Evolutionary conservation across 352 stramenopile genomes (phyloP), one percentile per base, ranked within the genome.

Genomic region (Blastocystis sp.): DNA sequence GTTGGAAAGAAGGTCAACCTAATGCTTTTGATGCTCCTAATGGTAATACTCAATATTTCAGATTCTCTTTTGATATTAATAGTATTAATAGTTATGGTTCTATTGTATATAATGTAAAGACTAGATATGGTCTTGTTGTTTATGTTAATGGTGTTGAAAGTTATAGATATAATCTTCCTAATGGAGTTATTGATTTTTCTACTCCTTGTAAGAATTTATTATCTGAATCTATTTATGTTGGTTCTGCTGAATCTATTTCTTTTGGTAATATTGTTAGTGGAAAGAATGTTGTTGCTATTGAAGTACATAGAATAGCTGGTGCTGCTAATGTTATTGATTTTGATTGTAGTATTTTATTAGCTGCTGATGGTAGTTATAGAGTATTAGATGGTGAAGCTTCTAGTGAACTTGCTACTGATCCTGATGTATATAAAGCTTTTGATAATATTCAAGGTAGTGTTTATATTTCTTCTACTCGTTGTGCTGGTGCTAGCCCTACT

Each of bases 51-150:
- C 49, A 52, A 36, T 59, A 59, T 23, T 40, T 36, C 25, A 11
- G 36, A 2, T 10, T n/a, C 2, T 19, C 49, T n/a, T 31, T 28
- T 11, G 3, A 49, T 4, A 36, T 40, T 2, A 36, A 23, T 25
- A 5, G 13, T 0, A 2, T 49, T 5, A 19, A 19, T 5, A 24
- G 33, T 16, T 24, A 36, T 23, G n/a, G 13, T 21, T 24, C 49
- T 5, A 49, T 21, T 28, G 49, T 49, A n/a, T 23, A 49, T 3
- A 40, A 40, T 24, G 43, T 54, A 24, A 23, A 33, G 16, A 59
- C 49, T n/a, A 44, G 33, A 5, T 59, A 59, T n/a, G 49, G 49
- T 6, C 49, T 25, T 27, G 37, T 59, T 37, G 13, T 59, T 0
- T 59, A 59, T 27, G 31, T 30, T 4, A 49, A 59, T 19, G 49